Evolutionary conservation across 1,139 yeast species (phyloP), one percentile per base, ranked within the genome.

Genomic region (Blastobotrys ciferrii): DNA sequence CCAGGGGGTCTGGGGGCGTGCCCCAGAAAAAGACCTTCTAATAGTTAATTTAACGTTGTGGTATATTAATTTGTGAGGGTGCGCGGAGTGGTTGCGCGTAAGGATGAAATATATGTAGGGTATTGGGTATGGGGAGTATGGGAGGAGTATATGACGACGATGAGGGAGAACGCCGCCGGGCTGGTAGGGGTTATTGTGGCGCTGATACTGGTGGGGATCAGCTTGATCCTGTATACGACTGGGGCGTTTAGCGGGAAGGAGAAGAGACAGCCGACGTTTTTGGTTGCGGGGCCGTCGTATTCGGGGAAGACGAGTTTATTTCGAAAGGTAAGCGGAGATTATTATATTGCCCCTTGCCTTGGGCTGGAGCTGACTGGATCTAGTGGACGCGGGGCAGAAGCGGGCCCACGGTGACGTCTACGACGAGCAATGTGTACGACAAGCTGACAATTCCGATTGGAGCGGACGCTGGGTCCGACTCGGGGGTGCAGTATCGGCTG

Each of bases 261-360:
- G 18, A 67, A 64, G 49, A 67, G 61, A 44, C 72, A 67, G 44
- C 85, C 91, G 12, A 77, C 86, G 0, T 81, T 83, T 56, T 67
- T 88, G 43, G 77, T 91, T 20, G 73, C 83, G 31, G 98, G 98
- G 0, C 82, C 85, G 32, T 75, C 82, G 36, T 74, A 76, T 45
- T 71, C 82, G 46, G 98, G 98, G 9, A 89, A 91, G 64, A 87
- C 97, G 1, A 65, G 81, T 14, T 69, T 88, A 25, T 87, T 75
- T 63, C 68, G 69, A 45, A 53, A 64, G 31, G 54, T 49, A 48
- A 46, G 52, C 4, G 13, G 31, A 46, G 32, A 19, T 13, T 41
- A 23, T 7, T 30, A 15, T 17, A 38, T n/a, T n/a, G n/a, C n/a
- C n/a, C n/a, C n/a, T n/a, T n/a, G n/a, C n/a, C n/a, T n/a, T n/a